Evolutionary conservation across 306 rosid species (phyloP), one percentile per base, ranked within the genome.

Genomic region (Carpinus fangiana): DNA sequence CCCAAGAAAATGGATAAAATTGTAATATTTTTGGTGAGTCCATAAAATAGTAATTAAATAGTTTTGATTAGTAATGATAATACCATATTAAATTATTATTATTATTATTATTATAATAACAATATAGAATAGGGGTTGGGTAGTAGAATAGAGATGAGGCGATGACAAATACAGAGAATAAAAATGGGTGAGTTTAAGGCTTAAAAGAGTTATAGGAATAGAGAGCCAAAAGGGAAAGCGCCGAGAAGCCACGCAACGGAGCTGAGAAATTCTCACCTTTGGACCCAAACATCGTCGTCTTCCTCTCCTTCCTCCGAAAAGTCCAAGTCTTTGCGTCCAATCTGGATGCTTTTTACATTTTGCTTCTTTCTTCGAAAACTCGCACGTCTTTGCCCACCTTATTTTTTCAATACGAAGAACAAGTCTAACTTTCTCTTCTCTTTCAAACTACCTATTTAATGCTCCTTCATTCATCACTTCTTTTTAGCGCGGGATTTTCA

Each of bases 321-420:
- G 81, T 85, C 88, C 84, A 87, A 88, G 82, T 84, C 89, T 81
- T 50, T 16, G 75, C 74, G 78, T 81, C 90, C 41, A 2, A 14
- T 20, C 66, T 72, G 38, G 80, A 45, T 76, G 83, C 13, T 23
- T n/a, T 48, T 55, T 54, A 43, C 57, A 20, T 38, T 74, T 67
- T 79, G 34, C 75, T 52, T 7, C 68, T 52, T 82, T 79, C 77
- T 75, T 76, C 75, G 71, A 75, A 73, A 12, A 38, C 77, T 77
- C 80, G 59, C 76, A 14, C 78, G 72, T 76, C 78, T 50, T 47
- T 47, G 4, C 76, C 21, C 47, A 47, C 77, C 12, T 23, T 53
- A 61, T 64, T 48, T 52, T 52, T 79, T 70, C 45, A 5, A 28
- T 17, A 64, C 79, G 60, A 46, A 80, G 84, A 14, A 72, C 81